phyloP scores from a whole-genome alignment of 768 basidiomycete species.

The Pisolithus orientalis region DNA sequence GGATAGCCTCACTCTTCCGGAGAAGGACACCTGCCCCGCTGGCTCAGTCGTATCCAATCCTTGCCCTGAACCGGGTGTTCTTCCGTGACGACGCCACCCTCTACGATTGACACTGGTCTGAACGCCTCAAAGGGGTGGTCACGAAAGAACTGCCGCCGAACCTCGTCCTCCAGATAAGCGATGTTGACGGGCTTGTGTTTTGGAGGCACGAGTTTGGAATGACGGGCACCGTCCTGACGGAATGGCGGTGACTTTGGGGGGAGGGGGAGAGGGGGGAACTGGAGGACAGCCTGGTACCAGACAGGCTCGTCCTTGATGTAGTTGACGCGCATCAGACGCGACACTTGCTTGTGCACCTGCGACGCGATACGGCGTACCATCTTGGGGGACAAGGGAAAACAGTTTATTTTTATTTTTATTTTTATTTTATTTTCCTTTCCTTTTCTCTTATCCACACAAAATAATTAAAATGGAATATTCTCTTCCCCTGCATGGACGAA shows the following conservation, averaged over 20 bases:
- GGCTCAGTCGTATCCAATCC: conserved; percentile 74
- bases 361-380: conserved; percentile 81
- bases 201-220: conserved; percentile 26
- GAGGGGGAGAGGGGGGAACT: conserved; percentile 82
- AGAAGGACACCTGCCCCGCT: conserved; percentile 75
- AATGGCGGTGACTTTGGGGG: conserved; percentile 67
- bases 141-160: conserved; percentile 86
- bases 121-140: conserved; percentile 98
- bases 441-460: no score
- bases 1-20: conserved; percentile 77
- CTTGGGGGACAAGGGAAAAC: neutral
- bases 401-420: neutral
- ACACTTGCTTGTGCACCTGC: conserved; percentile 85
- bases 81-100: conserved; percentile 52
- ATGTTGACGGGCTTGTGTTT: conserved; percentile 52
- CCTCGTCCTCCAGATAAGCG: conserved; percentile 75
- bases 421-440: neutral
- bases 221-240: conserved; percentile 42
- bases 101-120: conserved; percentile 70
- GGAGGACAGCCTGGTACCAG: conserved; percentile 82
- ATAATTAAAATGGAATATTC: neutral
- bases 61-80: conserved; percentile 51
- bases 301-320: conserved; percentile 61
- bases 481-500: conserved; percentile 34
- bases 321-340: conserved; percentile 67